Evolutionary conservation across 768 basidiomycete species (phyloP).

Genomic region (Russula griseocarnosa): DNA sequence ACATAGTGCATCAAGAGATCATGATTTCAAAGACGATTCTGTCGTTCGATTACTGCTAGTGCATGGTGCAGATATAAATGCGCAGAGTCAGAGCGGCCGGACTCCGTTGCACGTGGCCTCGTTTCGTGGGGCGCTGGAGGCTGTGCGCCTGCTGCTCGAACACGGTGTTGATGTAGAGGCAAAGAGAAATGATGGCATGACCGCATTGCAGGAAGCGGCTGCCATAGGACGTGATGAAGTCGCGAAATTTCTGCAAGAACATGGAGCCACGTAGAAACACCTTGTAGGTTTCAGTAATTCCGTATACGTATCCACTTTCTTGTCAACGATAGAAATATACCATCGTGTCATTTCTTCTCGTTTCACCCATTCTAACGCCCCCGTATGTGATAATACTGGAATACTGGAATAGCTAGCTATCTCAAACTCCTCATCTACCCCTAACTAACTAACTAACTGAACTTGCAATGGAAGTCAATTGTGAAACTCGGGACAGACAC

Average conservation of each 20-base stretch:
- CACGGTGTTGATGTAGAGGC: background rate
- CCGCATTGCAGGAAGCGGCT: background rate
- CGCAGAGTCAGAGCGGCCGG: background rate
- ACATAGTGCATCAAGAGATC: background rate
- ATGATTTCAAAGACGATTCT: too few species aligned
- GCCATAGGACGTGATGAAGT: background rate
- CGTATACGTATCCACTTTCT: too few species aligned
- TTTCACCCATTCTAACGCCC: too few species aligned
- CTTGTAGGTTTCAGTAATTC: too few species aligned
- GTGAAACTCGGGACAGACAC: too few species aligned
- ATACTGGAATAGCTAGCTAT: too few species aligned
- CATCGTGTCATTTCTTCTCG: too few species aligned
- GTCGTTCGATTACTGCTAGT: background rate
- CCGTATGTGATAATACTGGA: too few species aligned
- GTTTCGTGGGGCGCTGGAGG: background rate
- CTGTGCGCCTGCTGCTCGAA: background rate
- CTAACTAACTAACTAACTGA: too few species aligned
- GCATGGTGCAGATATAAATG: background rate
- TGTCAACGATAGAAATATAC: too few species aligned
- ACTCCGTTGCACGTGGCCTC: background rate
- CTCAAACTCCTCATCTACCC: too few species aligned
- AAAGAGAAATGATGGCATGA: background rate
- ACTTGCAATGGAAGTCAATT: too few species aligned
- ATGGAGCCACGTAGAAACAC: background rate
- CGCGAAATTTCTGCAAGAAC: background rate